phyloP scores from a whole-genome alignment of 2,329 filamentous ascomycete genomes.

The Apiospora malaysiana region DNA sequence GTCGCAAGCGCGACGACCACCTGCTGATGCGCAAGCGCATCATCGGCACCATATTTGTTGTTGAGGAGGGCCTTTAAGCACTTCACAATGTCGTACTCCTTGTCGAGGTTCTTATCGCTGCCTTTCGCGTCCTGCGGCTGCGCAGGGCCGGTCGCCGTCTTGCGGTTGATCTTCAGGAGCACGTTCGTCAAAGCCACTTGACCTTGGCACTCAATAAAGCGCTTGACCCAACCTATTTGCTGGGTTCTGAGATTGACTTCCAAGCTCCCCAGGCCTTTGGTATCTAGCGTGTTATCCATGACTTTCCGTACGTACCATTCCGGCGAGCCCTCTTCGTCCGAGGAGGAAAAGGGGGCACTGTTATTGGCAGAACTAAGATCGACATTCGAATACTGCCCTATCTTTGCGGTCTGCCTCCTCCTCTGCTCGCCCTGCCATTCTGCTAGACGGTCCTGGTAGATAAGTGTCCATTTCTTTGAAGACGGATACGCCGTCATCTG shows the following conservation, averaged over 20 bases:
- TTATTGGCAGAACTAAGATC: slow-evolving; percentile 54
- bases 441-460: slow-evolving; percentile 91
- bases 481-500: slow-evolving; percentile 97
- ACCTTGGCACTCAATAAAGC: slow-evolving; percentile 96
- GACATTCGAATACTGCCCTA: slow-evolving; percentile 71
- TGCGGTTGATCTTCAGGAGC: slow-evolving; percentile 90
- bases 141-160: slow-evolving; percentile 75
- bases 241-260: slow-evolving; percentile 95
- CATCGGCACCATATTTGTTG: slow-evolving; percentile 98
- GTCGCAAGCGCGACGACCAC: slow-evolving; percentile 87
- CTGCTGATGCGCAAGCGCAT: slow-evolving; percentile 88
- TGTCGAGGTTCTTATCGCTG: slow-evolving; percentile 81
- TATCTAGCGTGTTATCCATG: slow-evolving; percentile 92
- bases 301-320: slow-evolving; percentile 98
- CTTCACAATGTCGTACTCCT: slow-evolving; percentile 97
- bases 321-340: slow-evolving; percentile 90
- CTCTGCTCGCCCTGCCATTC: slow-evolving; percentile 96
- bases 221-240: slow-evolving; percentile 96
- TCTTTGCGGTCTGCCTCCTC: slow-evolving; percentile 75
- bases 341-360: slow-evolving; percentile 65
- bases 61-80: slow-evolving; percentile 98
- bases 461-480: slow-evolving; percentile 95
- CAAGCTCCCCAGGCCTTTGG: slow-evolving; percentile 89
- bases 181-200: slow-evolving; percentile 96
- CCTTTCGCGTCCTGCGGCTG: slow-evolving; percentile 61